Evolutionary conservation across 352 stramenopile species (phyloP).

Genomic region (Phytopythium boreale): DNA sequence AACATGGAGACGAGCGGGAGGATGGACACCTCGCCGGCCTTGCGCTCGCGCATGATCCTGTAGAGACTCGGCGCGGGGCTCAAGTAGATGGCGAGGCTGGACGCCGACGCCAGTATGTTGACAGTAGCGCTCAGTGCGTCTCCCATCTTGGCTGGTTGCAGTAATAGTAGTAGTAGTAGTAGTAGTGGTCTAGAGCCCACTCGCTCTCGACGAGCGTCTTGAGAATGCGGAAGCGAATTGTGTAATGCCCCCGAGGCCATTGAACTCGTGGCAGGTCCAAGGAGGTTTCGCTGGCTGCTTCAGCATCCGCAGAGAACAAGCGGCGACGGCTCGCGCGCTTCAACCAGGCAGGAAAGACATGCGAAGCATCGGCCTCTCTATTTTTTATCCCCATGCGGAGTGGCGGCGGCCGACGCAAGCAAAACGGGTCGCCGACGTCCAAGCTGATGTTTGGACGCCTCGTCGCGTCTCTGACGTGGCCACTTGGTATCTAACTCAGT

Average conservation of each 20-base stretch:
- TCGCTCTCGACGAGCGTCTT: background rate
- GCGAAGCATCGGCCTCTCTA: background rate
- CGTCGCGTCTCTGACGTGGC: background rate
- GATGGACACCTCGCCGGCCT: conserved; percentile 15
- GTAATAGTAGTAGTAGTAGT: background rate
- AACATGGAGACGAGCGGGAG: conserved; percentile 22
- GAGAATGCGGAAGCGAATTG: background rate
- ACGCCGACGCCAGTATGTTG: conserved; percentile 13
- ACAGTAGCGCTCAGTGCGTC: background rate
- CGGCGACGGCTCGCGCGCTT: conserved; percentile 2
- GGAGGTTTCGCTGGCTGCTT: background rate
- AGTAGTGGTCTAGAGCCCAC: background rate
- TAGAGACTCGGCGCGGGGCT: conserved; percentile 17
- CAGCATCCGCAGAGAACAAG: background rate
- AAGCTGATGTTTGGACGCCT: background rate
- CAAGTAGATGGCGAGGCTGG: conserved; percentile 18
- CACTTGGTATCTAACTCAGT: conserved; percentile 6
- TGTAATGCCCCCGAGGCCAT: background rate
- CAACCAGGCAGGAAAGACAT: conserved; percentile 5
- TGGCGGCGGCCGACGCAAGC: background rate
- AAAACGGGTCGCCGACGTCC: background rate
- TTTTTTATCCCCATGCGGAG: background rate
- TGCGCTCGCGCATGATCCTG: conserved; percentile 14
- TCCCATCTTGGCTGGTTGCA: background rate
- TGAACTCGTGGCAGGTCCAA: background rate